A percentile compares a stretch with the other conserved stretches of the same genome.
phyloP scores from a whole-genome alignment of 257 asterid species.

The Linaria vulgaris region DNA sequence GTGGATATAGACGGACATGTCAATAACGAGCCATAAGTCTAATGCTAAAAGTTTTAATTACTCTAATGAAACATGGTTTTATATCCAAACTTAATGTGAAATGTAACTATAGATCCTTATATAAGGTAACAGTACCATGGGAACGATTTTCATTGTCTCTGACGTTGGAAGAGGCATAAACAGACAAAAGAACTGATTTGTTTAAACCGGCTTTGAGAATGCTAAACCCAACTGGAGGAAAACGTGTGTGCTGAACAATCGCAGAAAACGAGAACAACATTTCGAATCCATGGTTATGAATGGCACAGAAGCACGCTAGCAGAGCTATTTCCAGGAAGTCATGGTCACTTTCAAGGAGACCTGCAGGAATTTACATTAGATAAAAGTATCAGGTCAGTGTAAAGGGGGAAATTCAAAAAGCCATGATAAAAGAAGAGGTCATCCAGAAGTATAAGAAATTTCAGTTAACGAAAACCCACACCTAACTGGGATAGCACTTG shows the following conservation, averaged over 20 bases:
- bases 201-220: conserved; percentile 94
- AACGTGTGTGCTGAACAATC: conserved; percentile 79
- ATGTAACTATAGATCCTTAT: conserved; percentile 26
- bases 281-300: conserved; percentile 91
- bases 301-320: conserved; percentile 91
- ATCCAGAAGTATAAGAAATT: conserved; percentile 24
- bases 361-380: conserved; percentile 47
- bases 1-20: not conserved
- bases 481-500: conserved; percentile 83
- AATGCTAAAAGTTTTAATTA: conserved; percentile 3
- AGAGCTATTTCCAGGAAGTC: conserved; percentile 83
- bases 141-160: conserved; percentile 64
- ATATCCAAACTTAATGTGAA: conserved; percentile 26
- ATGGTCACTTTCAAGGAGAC: conserved; percentile 75
- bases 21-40: not conserved
- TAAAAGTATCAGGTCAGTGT: conserved; percentile 10
- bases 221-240: conserved; percentile 93
- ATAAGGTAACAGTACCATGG: conserved; percentile 59
- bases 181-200: conserved; percentile 96
- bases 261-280: conserved; percentile 91
- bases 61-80: conserved; percentile 22
- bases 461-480: conserved; percentile 38
- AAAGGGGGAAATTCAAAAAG: conserved; percentile 18
- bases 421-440: conserved; percentile 18
- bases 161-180: conserved; percentile 77